Conservation (phyloP, 768 basidiomycete species). For the Auriculariales sp. region DNA sequence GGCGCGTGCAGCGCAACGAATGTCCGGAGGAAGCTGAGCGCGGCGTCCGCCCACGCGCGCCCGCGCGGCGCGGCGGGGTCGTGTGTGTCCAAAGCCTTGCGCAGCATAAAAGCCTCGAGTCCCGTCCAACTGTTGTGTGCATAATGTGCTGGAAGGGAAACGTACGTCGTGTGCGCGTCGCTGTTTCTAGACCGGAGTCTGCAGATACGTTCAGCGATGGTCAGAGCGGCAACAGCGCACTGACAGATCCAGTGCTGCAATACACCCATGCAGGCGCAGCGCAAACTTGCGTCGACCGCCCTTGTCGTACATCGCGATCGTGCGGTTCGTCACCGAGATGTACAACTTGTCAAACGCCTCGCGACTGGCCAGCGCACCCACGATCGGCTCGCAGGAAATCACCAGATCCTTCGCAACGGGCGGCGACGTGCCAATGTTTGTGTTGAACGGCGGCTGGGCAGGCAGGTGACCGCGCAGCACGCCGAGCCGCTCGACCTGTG, state of each 20-base stretch:
- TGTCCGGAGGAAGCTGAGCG: conserved; percentile 62
- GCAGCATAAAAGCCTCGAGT: conserved; percentile 66
- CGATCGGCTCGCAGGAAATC: conserved; percentile 49
- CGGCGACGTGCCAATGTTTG: background rate
- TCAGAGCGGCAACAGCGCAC: conserved; percentile 16
- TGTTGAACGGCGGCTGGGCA: conserved; percentile 50
- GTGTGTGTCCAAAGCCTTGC: conserved; percentile 58
- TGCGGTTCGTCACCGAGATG: conserved; percentile 54
- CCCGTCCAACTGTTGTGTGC: conserved; percentile 70
- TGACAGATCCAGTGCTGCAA: conserved; percentile 83
- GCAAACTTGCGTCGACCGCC: conserved; percentile 80
- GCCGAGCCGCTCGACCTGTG: conserved; percentile 84
- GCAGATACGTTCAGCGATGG: background rate
- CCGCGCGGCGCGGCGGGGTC: conserved; percentile 43
- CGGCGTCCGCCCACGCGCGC: conserved; percentile 66
- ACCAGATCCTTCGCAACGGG: conserved; percentile 6
- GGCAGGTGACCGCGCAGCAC: conserved; percentile 62
- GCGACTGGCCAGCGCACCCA: conserved; percentile 36
- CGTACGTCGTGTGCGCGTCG: conserved; percentile 54
- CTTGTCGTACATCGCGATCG: conserved; percentile 72
- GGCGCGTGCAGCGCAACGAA: conserved; percentile 40
- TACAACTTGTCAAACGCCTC: conserved; percentile 71
- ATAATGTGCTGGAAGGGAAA: conserved; percentile 76
- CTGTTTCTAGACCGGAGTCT: conserved; percentile 56
- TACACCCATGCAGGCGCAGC: conserved; percentile 65